Evolutionary conservation across 768 basidiomycete genomes (phyloP).

Genomic region (Trametes cinnabarina): DNA sequence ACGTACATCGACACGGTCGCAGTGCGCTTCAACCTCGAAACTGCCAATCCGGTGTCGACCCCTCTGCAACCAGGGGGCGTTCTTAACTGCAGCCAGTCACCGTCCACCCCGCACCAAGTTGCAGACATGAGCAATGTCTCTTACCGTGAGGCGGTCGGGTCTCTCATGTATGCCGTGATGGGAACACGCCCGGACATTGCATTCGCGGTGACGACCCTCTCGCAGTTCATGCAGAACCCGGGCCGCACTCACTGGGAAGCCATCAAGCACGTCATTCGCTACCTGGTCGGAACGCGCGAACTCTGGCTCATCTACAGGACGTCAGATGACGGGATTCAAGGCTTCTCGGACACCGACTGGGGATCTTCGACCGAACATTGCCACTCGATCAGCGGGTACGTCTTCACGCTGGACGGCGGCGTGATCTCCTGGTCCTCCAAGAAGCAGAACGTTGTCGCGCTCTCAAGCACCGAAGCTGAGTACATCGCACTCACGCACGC

Average conservation of each 20-base stretch:
- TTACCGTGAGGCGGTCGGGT: slow-evolving; percentile 21
- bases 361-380: slow-evolving; percentile 21
- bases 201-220: slow-evolving; percentile 23
- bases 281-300: slow-evolving; percentile 28
- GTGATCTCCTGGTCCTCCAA: slow-evolving; percentile 30
- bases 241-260: slow-evolving; percentile 25
- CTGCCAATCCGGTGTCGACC: slow-evolving; percentile 25
- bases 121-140: slow-evolving; percentile 15
- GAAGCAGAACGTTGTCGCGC: slow-evolving; percentile 30
- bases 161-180: slow-evolving; percentile 20
- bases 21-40: slow-evolving; percentile 25
- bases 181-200: slow-evolving; percentile 18
- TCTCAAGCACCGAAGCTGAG: slow-evolving; percentile 37
- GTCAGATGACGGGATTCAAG: slow-evolving; percentile 1
- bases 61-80: slow-evolving; percentile 16
- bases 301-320: slow-evolving; percentile 4
- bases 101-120: not conserved
- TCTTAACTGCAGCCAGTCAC: not conserved
- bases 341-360: slow-evolving; percentile 34
- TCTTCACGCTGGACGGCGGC: slow-evolving; percentile 26
- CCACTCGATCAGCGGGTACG: slow-evolving; percentile 29
- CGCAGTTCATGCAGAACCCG: slow-evolving; percentile 25
- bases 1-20: slow-evolving; percentile 34
- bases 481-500: slow-evolving; percentile 32
- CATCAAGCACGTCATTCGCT: slow-evolving; percentile 26